Evolutionary conservation across 2,329 filamentous ascomycete species (phyloP), one percentile per base, ranked within the genome.

Genomic region (Penicillium brevicompactum): DNA sequence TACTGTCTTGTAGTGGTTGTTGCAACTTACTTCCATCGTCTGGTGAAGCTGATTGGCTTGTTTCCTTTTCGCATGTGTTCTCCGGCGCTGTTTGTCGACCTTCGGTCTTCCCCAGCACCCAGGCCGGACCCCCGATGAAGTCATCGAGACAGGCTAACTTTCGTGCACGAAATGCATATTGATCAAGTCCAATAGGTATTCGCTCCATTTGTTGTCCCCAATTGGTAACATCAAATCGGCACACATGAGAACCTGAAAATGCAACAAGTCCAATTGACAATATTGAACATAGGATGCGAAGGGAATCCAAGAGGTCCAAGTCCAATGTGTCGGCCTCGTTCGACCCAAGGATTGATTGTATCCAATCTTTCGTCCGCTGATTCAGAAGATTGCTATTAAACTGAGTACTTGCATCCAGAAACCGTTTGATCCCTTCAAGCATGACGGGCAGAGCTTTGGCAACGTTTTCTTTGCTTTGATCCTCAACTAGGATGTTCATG

Each of bases 231-330:
- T 56, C 53, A 46, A 58, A 58, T 22, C 48, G 56, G 14, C 53
- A 56, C 4, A 58, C 49, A 50, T 58, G 56, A 1, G 56, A 56
- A 4, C 56, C 53, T 2, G 56, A 41, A 13, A 53, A 58, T 4
- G 56, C 47, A 5, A 58, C 11, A 10, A 56, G 49, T 3, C 54
- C 49, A 21, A 53, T 5, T 24, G 43, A 27, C 13, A 53, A 30
- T 2, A 46, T 30, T 8, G 46, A 30, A 30, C 44, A 30, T 1
- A 53, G 16, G 5, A 51, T 32, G 4, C 6, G 11, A 13, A 37
- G 6, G 14, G 34, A 37, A 37, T 37, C 34, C 2, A 37, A 2
- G 11, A 6, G 11, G 34, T 13, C 5, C 6, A 37, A 6, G 0
- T n/a, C n/a, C 34, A 13, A 1, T n/a, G n/a, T n/a, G 4, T 37